Conservation (phyloP, 129 eudicot species). For the Ambrosia artemisiifolia region DNA sequence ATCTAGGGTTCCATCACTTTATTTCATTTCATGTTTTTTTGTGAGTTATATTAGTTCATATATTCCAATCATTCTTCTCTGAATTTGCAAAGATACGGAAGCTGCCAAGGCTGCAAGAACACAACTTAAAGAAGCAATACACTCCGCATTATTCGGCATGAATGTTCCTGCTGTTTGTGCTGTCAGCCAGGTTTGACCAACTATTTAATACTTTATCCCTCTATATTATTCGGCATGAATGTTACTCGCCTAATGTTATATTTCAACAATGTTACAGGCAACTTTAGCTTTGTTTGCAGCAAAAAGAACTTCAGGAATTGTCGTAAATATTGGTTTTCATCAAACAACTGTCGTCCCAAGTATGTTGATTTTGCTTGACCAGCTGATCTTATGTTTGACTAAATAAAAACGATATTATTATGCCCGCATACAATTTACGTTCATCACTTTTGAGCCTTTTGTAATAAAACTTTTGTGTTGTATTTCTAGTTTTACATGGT, state of each 20-base stretch:
- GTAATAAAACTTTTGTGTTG: background rate
- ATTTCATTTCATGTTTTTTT: background rate
- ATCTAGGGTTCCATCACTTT: slow-evolving; percentile 2
- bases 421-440: background rate
- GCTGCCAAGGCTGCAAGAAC: slow-evolving; percentile 81
- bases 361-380: slow-evolving; percentile 31
- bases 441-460: background rate
- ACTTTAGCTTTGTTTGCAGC: slow-evolving; percentile 88
- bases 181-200: slow-evolving; percentile 67
- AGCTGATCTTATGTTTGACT: background rate
- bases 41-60: background rate
- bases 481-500: slow-evolving; percentile 65
- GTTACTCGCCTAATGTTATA: slow-evolving; percentile 22
- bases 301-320: slow-evolving; percentile 80
- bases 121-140: slow-evolving; percentile 81
- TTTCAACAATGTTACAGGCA: slow-evolving; percentile 51
- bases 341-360: slow-evolving; percentile 95
- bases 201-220: background rate
- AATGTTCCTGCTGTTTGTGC: slow-evolving; percentile 97
- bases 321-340: slow-evolving; percentile 88
- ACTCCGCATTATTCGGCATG: slow-evolving; percentile 79
- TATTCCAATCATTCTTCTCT: background rate
- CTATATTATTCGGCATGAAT: background rate
- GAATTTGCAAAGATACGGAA: slow-evolving; percentile 64
- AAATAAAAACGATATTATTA: background rate